Base-by-base conservation (phyloP, 371 early-diverging fungal genomes). In the Actinomucor elegans region DNA sequence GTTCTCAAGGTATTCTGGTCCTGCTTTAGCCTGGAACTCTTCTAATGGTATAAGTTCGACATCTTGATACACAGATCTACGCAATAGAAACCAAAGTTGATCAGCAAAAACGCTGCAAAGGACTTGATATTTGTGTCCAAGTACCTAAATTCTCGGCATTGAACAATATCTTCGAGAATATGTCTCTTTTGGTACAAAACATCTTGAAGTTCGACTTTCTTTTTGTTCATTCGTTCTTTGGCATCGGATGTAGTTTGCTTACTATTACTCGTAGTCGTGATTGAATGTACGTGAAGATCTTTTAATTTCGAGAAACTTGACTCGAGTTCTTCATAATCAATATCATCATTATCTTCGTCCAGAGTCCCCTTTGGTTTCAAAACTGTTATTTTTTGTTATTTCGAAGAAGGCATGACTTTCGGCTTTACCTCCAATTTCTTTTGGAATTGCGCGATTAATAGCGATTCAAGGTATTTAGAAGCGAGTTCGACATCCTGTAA, bases 21-120 rank as follows among this genome's bases (percentile, higher is more conserved):
- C 67, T 37, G 77, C 77, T 15, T 57, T 52, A 36, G 48, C 26
- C 17, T 44, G 23, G 42, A 77, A 77, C 24, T 71, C 72, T 15
- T 77, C 69, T 26, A 71, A 35, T 23, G 73, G 63, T 35, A 77
- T 59, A 34, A 77, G 64, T 11, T 73, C 73, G 24, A 77, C 58
- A 47, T 73, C 69, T 52, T 77, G 73, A 48, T 69, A 77, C 10
- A 77, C 71, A 3, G 77, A 73, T 67, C 77, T 71, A 55, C n/a
- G 32, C n/a, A n/a, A n/a, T n/a, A n/a, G n/a, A n/a, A n/a, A n/a
- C n/a, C n/a, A n/a, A n/a, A n/a, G n/a, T n/a, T n/a, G n/a, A n/a
- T n/a, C n/a, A n/a, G n/a, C n/a, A n/a, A n/a, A 21, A 11, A 3
- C 49, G 11, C 14, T 35, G 44, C 46, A 4, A 23, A 6, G 7